Conservation (phyloP, 495 filamentous ascomycete genomes). For the Talaromyces wortmannii region DNA sequence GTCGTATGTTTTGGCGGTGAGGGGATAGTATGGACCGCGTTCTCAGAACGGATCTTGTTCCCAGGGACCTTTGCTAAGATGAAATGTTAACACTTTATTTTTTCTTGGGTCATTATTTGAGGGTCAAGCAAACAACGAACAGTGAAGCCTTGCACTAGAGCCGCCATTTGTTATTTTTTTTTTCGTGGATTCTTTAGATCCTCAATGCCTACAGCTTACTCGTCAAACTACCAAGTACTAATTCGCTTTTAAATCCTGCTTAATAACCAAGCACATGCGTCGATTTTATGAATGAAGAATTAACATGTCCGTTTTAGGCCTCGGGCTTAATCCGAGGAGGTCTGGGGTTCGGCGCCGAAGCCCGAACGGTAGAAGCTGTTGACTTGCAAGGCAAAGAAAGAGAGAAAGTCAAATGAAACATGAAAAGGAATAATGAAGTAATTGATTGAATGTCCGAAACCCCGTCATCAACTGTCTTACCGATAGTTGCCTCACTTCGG, state of each 20-base stretch:
- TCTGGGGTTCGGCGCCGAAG: not conserved
- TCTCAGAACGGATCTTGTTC: not conserved
- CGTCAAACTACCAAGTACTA: too few species aligned
- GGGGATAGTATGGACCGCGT: not conserved
- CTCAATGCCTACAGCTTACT: too few species aligned
- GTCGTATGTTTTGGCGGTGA: not conserved
- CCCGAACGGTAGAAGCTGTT: not conserved
- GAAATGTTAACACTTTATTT: not conserved
- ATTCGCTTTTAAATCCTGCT: too few species aligned
- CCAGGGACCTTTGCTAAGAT: not conserved
- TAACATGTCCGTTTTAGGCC: not conserved
- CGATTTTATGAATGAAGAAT: too few species aligned
- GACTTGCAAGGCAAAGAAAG: not conserved
- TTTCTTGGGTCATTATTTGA: not conserved
- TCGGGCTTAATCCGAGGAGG: not conserved
- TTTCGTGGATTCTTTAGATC: too few species aligned
- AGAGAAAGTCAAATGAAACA: not conserved
- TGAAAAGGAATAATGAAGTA: not conserved
- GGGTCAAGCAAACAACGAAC: not conserved
- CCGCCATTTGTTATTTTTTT: not conserved
- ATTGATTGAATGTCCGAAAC: not conserved
- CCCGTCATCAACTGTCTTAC: not conserved
- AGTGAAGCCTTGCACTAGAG: not conserved
- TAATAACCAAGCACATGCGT: too few species aligned
- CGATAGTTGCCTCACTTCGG: not conserved